Evolutionary conservation across 106 monocot species (phyloP).

Genomic region (Allium sativum): DNA sequence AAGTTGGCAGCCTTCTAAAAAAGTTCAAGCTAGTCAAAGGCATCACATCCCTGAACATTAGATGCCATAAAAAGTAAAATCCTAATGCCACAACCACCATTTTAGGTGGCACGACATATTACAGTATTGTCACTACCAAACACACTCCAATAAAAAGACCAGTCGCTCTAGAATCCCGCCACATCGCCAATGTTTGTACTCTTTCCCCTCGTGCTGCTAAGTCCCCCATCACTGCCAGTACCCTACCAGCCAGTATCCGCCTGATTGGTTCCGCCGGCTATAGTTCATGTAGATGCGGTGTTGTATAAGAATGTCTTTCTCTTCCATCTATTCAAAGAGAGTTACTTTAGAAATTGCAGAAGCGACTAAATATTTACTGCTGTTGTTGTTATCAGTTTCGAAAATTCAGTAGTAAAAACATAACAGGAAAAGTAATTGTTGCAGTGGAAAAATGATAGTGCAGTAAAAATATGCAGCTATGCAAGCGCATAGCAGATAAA

Average conservation of each 20-base stretch:
- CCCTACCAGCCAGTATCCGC: conserved; percentile 53
- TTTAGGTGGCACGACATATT: conserved; percentile 75
- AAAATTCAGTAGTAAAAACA: conserved; percentile 26
- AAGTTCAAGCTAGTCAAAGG: conserved; percentile 73
- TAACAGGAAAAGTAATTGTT: too few relatives aligned
- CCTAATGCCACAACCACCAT: conserved; percentile 94
- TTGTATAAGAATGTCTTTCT: conserved; percentile 48
- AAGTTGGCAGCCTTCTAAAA: conserved; percentile 82
- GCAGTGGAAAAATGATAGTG: too few relatives aligned
- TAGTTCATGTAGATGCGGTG: conserved; percentile 32
- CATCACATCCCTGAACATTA: conserved; percentile 96
- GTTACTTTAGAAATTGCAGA: too few relatives aligned
- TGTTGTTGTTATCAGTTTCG: conserved; percentile 66
- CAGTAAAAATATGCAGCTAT: too few relatives aligned
- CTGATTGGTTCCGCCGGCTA: conserved; percentile 54
- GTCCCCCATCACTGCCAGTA: conserved; percentile 90
- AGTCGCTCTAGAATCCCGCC: conserved; percentile 87
- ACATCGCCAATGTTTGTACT: conserved; percentile 86
- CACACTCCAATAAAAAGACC: conserved; percentile 75
- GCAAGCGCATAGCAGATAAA: too few relatives aligned
- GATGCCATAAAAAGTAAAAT: conserved; percentile 83
- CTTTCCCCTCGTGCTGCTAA: conserved; percentile 94
- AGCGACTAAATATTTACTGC: conserved; percentile 61
- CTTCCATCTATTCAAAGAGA: conserved; percentile 78
- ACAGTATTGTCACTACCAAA: conserved; percentile 42